A percentile compares a stretch with the other conserved stretches of the same genome.
phyloP scores from a whole-genome alignment of 1,284 basidiomycete genomes.

The Naganishia cerealis region DNA sequence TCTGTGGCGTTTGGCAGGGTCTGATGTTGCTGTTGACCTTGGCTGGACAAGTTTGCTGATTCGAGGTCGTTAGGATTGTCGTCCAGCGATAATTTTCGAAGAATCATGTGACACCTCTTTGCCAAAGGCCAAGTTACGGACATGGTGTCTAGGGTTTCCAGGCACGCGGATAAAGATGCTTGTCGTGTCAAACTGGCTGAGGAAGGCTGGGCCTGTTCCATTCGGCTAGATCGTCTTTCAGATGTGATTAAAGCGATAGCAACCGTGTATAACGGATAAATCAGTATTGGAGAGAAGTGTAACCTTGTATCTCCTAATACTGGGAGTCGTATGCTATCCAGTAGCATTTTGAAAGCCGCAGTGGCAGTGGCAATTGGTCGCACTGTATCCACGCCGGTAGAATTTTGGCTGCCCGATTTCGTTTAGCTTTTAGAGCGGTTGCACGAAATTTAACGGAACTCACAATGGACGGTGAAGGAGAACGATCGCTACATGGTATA shows the following conservation, averaged over 20 bases:
- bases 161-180: slow-evolving; percentile 21
- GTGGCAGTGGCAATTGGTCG: slow-evolving; percentile 16
- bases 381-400: slow-evolving; percentile 18
- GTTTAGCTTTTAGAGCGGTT: not conserved
- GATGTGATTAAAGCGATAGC: slow-evolving; percentile 26
- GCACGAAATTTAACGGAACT: slow-evolving; percentile 5
- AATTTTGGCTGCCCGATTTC: slow-evolving; percentile 15
- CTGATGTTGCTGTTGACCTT: not conserved
- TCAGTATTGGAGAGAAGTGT: slow-evolving; percentile 28
- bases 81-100: slow-evolving; percentile 11
- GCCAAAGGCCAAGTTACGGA: slow-evolving; percentile 28
- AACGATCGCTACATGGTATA: slow-evolving; percentile 27
- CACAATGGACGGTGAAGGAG: slow-evolving; percentile 30
- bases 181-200: slow-evolving; percentile 16
- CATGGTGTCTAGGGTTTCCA: slow-evolving; percentile 26
- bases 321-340: slow-evolving; percentile 23
- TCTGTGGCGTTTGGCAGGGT: not conserved
- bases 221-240: slow-evolving; percentile 13
- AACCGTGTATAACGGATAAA: slow-evolving; percentile 26
- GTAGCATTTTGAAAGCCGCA: slow-evolving; percentile 24
- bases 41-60: not conserved
- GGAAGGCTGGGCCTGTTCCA: slow-evolving; percentile 2
- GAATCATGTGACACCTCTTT: slow-evolving; percentile 21
- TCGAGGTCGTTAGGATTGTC: not conserved
- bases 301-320: slow-evolving; percentile 9